These are phyloP conservation scores for Dictyostelium capitatum DNA, from an alignment of 78 protist species.

Conservation along the genomic window DNA sequence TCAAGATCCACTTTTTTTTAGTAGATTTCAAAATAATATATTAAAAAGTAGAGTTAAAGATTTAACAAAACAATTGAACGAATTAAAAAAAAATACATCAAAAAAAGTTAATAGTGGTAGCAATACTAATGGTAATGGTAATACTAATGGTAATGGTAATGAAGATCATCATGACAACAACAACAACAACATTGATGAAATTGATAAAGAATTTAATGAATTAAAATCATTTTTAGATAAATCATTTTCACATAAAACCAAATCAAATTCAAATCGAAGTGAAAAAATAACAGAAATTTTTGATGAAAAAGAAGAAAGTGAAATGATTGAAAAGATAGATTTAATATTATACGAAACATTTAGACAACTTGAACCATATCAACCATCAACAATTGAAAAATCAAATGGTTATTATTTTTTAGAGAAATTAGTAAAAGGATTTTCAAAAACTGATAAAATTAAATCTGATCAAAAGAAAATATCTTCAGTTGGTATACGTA, in stretches of 20 bases:
- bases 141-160: not conserved
- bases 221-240: not conserved
- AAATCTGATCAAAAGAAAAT: not conserved
- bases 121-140: not conserved
- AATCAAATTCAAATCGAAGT: no score
- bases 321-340: not conserved
- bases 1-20: not conserved
- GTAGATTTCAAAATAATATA: not conserved
- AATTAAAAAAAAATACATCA: not conserved
- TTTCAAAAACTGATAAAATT: not conserved
- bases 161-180: not conserved
- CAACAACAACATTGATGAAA: not conserved
- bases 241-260: not conserved
- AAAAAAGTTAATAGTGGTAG: not conserved
- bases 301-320: not conserved
- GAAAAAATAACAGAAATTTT: not conserved
- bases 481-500: not conserved
- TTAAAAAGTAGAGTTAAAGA: not conserved
- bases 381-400: not conserved
- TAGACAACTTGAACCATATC: not conserved
- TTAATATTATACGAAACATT: slow-evolving; percentile 5
- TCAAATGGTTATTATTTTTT: not conserved
- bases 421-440: not conserved
- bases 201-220: not conserved
- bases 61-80: not conserved